Evolutionary conservation across 164 flowering plant species (phyloP).

Genomic region (Vitis rotundifolia): DNA sequence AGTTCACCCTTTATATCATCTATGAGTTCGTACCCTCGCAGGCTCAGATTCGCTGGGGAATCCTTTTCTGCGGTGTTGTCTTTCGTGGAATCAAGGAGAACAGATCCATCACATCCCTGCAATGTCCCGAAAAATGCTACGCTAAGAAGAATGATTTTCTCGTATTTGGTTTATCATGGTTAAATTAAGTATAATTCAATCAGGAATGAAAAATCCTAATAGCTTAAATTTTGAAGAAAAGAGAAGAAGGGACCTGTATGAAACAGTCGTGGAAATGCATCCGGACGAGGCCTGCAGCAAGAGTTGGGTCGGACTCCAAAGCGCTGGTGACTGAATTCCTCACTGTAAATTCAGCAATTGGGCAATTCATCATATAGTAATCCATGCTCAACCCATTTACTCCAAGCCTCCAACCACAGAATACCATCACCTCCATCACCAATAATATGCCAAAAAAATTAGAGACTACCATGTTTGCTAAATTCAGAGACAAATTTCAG

Average conservation of each 20-base stretch:
- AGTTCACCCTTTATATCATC: slow-evolving; percentile 61
- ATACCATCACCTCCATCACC: slow-evolving; percentile 17
- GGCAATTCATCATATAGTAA: slow-evolving; percentile 69
- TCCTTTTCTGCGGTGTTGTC: slow-evolving; percentile 82
- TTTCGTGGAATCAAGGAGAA: slow-evolving; percentile 74
- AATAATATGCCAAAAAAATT: slow-evolving; percentile 22
- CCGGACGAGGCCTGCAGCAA: slow-evolving; percentile 72
- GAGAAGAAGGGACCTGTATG: slow-evolving; percentile 43
- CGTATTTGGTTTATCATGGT: too few relatives aligned
- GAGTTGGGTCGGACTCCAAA: slow-evolving; percentile 66
- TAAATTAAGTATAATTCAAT: not conserved
- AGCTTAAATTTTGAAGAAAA: not conserved
- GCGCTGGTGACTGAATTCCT: slow-evolving; percentile 54
- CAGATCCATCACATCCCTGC: slow-evolving; percentile 93
- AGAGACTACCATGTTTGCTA: slow-evolving; percentile 11
- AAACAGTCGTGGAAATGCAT: slow-evolving; percentile 95
- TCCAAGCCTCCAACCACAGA: slow-evolving; percentile 17
- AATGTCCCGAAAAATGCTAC: not conserved
- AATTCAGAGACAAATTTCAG: not conserved
- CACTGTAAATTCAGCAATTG: slow-evolving; percentile 58
- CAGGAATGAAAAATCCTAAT: not conserved
- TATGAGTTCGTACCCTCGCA: slow-evolving; percentile 75
- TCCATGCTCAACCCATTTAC: slow-evolving; percentile 60
- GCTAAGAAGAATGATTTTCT: too few relatives aligned
- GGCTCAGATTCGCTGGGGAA: slow-evolving; percentile 79